phyloP scores from a whole-genome alignment of 208 protist species.

The Tritrichomonas musculus region DNA sequence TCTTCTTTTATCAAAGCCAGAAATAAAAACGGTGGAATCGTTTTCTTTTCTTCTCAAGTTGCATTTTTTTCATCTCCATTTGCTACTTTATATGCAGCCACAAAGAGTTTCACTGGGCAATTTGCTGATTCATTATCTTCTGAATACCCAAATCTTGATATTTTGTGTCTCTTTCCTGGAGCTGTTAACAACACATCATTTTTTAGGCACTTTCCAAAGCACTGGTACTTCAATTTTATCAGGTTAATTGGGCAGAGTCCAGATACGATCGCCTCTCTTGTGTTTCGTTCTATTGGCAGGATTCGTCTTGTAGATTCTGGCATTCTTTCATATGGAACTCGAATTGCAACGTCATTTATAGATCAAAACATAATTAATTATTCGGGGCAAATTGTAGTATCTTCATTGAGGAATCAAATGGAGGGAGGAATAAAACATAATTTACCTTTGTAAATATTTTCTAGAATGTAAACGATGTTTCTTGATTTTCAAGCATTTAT shows the following conservation, averaged over 20 bases:
- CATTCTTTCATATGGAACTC: not conserved
- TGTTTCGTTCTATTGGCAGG: not conserved
- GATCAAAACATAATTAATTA: not conserved
- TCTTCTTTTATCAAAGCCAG: not conserved
- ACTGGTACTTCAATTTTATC: not conserved
- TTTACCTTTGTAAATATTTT: not conserved
- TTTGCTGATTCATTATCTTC: not conserved
- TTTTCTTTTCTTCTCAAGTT: slow-evolving; percentile 31
- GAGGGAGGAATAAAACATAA: not conserved
- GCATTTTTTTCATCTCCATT: not conserved
- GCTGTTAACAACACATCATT: not conserved
- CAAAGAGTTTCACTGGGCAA: not conserved
- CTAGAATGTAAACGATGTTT: not conserved
- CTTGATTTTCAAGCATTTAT: not conserved
- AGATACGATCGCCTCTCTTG: not conserved
- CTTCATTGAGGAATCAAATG: not conserved
- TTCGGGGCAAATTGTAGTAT: not conserved
- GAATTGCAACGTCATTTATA: not conserved
- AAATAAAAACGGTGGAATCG: not conserved
- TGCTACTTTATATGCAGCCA: not conserved
- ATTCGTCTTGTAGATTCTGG: not conserved
- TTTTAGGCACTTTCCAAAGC: not conserved
- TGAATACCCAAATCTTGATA: slow-evolving; percentile 28
- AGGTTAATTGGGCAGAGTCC: not conserved
- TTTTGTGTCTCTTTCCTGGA: not conserved